A percentile compares a stretch with the other conserved stretches of the same genome.
Conservation (phyloP, 179 eudicot genomes). For the Amaranthus tricolor region DNA sequence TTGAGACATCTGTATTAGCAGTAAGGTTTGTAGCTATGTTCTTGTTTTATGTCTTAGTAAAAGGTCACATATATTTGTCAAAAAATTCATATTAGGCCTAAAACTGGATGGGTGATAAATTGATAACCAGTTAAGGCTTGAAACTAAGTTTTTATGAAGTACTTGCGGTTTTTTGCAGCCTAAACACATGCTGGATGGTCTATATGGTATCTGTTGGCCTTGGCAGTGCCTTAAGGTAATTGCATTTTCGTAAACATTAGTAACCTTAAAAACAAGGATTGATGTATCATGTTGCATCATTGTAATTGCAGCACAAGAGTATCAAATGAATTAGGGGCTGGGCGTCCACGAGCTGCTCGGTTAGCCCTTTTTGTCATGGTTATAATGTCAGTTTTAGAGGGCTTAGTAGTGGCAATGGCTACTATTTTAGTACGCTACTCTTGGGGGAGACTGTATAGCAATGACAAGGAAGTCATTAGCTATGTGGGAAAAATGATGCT, state of each 20-base stretch:
- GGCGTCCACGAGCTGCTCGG: constrained; percentile 49
- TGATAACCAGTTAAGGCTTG: background rate
- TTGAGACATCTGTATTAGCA: constrained; percentile 72
- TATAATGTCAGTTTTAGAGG: constrained; percentile 43
- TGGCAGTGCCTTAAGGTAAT: constrained; percentile 64
- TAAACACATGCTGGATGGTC: constrained; percentile 76
- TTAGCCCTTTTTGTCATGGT: constrained; percentile 49
- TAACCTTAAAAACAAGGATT: background rate
- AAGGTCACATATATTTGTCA: background rate
- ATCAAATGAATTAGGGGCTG: constrained; percentile 76
- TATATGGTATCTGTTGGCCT: constrained; percentile 76
- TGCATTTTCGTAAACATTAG: background rate
- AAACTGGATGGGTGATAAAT: no score
- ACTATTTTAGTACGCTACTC: constrained; percentile 46
- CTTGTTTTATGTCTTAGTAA: background rate
- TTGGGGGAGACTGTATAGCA: constrained; percentile 66
- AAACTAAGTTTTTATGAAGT: background rate
- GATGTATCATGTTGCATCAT: background rate
- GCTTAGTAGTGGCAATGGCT: constrained; percentile 37
- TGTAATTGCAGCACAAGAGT: constrained; percentile 55
- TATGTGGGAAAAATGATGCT: constrained; percentile 67
- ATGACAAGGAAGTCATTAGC: constrained; percentile 46
- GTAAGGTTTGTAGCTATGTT: constrained; percentile 40
- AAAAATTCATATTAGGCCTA: background rate
- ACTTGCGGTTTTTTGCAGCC: constrained; percentile 33